Conservation (phyloP, 495 filamentous ascomycete genomes). For the Tuber brumale region DNA sequence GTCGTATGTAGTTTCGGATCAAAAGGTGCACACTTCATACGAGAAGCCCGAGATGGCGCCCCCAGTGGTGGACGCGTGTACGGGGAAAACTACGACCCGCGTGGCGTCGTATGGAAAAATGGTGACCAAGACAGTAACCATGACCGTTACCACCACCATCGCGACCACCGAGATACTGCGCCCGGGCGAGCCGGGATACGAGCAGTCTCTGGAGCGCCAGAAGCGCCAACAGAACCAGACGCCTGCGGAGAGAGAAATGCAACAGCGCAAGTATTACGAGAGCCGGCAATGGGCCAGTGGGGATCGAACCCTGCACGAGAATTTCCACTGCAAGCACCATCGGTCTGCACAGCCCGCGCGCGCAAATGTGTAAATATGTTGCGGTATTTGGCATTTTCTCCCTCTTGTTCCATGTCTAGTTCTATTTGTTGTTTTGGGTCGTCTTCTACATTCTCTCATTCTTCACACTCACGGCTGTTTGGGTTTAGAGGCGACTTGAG, state of each 20-base stretch:
- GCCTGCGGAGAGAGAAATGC: constrained; percentile 23
- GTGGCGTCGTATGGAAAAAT: constrained; percentile 37
- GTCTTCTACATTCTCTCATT: not conserved
- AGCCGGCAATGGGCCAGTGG: constrained; percentile 32
- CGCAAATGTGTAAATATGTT: not conserved
- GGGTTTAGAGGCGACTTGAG: not conserved
- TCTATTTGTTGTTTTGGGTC: not conserved
- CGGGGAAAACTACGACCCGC: constrained; percentile 12
- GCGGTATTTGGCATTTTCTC: not conserved
- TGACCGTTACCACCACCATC: constrained; percentile 39
- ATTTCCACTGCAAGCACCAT: constrained; percentile 36
- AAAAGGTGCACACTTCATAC: constrained; percentile 36
- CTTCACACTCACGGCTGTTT: not conserved
- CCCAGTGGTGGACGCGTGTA: constrained; percentile 9
- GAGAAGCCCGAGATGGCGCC: constrained; percentile 36
- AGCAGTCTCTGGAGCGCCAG: constrained; percentile 33
- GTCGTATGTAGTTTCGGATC: constrained; percentile 37
- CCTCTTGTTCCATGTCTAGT: not conserved
- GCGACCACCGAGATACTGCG: constrained; percentile 39
- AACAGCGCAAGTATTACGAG: constrained; percentile 29
- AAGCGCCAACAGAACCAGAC: constrained; percentile 26
- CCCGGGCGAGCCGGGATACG: constrained; percentile 32
- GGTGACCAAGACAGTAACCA: constrained; percentile 38
- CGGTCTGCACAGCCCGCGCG: constrained; percentile 27
- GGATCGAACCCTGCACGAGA: constrained; percentile 28